Evolutionary conservation across 352 stramenopile species (phyloP), one percentile per base, ranked within the genome.

Genomic region (Globisporangium solare): DNA sequence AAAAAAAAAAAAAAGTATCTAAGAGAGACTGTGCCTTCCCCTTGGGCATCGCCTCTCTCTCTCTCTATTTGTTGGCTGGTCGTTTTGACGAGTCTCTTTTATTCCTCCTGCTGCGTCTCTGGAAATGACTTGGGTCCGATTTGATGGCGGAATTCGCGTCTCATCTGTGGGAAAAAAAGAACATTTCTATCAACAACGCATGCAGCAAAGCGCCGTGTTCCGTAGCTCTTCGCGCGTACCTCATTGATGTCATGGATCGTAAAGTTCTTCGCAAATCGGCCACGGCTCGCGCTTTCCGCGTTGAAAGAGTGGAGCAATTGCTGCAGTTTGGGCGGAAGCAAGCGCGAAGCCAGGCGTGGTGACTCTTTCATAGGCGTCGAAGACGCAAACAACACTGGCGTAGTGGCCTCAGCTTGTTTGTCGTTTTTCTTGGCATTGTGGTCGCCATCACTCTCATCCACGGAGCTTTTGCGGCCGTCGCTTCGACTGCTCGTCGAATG

Each of bases 231-330:
- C 27, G 27, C 14, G 17, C 51, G 15, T 55, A 64, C 58, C 58
- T 47, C 27, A 1, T 60, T 46, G 46, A 64, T 64, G n/a, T 59
- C 46, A 1, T 13, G 24, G 21, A 64, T 60, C 0, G 50, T 64
- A 17, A 64, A 64, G 5, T 27, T 51, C 20, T 24, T 60, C 1
- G 13, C 31, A 21, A 53, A 48, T 22, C 24, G 17, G 24, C 14
- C 53, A 27, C 27, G 35, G 17, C 21, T 56, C 40, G 37, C 32
- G 47, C 39, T 21, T 50, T 46, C 42, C 6, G 6, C 6, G 22
- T 54, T 35, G 1, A 46, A 43, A 8, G 35, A 42, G 7, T 39
- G 42, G 40, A 52, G 47, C 7, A 60, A 24, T 17, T 60, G 58
- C 58, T 51, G 22, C n/a, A 51, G 20, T 31, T 24, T 48, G 20